Conservation (phyloP, 305 asterid species). For the Fraxinus dipetala region DNA sequence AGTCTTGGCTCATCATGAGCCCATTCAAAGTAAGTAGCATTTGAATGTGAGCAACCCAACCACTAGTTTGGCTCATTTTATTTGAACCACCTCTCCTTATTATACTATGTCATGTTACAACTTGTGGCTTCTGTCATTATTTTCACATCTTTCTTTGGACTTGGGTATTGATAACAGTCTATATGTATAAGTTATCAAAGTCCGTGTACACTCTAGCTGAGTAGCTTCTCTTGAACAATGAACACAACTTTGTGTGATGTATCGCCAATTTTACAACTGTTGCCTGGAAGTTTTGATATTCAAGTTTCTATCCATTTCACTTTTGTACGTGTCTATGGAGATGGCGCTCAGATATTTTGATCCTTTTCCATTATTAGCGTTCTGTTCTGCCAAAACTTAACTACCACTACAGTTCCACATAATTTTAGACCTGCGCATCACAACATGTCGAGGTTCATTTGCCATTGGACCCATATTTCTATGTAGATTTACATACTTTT, state of each 20-base stretch:
- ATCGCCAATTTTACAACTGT: background rate
- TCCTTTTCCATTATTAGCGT: background rate
- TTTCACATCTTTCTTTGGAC: background rate
- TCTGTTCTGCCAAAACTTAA: background rate
- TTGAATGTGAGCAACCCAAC: background rate
- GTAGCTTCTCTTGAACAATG: background rate
- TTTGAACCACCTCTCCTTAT: background rate
- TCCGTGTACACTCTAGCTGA: background rate
- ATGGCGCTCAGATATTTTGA: background rate
- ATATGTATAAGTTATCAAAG: background rate
- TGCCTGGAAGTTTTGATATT: background rate
- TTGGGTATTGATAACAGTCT: background rate
- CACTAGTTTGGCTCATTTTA: constrained; percentile 1
- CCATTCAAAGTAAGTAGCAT: background rate
- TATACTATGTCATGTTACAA: background rate
- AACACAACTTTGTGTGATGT: background rate
- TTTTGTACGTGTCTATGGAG: background rate
- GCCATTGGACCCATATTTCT: background rate
- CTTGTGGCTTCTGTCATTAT: background rate
- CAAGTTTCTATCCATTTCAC: background rate
- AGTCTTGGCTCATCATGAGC: background rate
- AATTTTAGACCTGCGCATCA: background rate
- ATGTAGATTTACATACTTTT: background rate
- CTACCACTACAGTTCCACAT: background rate
- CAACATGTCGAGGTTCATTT: background rate